A percentile compares a stretch with the other conserved stretches of the same genome.
Evolutionary conservation across 257 asterid genomes (phyloP).

Genomic region (Solanum chiquidenum): DNA sequence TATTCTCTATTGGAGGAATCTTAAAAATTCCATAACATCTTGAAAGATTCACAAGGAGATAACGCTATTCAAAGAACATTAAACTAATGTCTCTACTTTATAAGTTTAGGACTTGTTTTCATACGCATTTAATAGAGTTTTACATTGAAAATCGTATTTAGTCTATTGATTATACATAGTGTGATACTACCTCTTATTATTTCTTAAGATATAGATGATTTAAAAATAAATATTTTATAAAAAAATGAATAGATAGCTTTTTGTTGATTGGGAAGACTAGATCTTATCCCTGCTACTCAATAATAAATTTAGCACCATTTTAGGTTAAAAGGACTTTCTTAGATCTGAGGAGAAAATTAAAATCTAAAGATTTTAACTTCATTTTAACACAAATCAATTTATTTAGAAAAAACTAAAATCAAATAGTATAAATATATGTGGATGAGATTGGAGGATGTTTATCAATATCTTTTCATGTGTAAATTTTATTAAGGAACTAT

Average conservation of each 20-base stretch:
- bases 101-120: not conserved
- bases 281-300: not conserved
- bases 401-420: no score
- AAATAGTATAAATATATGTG: no score
- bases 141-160: not conserved
- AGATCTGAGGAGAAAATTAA: not conserved
- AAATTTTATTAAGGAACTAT: not conserved
- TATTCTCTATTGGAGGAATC: no score
- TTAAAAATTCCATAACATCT: no score
- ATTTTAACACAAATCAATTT: no score
- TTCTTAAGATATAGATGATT: not conserved
- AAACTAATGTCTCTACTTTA: no score
- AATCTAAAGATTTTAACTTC: not conserved
- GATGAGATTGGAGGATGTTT: not conserved
- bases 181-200: not conserved
- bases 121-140: not conserved
- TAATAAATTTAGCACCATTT: not conserved
- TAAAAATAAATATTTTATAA: not conserved
- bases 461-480: not conserved
- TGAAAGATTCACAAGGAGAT: not conserved
- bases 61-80: not conserved
- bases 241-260: not conserved
- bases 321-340: not conserved
- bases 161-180: not conserved
- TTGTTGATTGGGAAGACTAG: not conserved